Conservation (phyloP, 2,329 filamentous ascomycete genomes). For the Nemania serpens region DNA sequence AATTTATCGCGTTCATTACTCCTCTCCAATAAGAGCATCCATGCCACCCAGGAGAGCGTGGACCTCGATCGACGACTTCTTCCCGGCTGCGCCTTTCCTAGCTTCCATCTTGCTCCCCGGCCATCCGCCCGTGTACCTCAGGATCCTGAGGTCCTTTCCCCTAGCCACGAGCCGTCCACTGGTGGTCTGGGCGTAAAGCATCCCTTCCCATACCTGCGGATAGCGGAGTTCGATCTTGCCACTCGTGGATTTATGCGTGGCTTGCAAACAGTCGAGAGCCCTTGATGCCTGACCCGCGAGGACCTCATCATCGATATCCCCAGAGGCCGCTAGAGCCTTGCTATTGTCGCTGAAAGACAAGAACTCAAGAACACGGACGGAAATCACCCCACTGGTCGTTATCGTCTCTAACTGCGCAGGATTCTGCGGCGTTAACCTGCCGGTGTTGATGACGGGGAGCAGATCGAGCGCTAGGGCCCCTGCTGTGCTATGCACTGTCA, state of each 20-base stretch:
- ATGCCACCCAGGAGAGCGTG: constrained; percentile 41
- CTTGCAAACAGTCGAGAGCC: constrained; percentile 44
- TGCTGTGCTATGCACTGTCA: constrained; percentile 46
- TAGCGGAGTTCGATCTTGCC: constrained; percentile 51
- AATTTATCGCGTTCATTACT: neutral
- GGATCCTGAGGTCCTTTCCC: constrained; percentile 51
- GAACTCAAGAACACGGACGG: constrained; percentile 49
- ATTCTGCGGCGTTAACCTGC: constrained; percentile 20
- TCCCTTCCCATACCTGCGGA: constrained; percentile 56
- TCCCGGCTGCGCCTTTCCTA: constrained; percentile 44
- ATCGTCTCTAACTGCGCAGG: constrained; percentile 46
- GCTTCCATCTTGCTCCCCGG: constrained; percentile 43
- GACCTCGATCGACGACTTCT: constrained; percentile 42
- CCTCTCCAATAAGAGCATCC: constrained; percentile 36
- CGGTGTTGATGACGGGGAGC: constrained; percentile 49
- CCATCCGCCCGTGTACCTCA: constrained; percentile 40
- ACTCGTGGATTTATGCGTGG: constrained; percentile 51
- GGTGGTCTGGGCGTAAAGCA: constrained; percentile 46
- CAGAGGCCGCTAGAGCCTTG: neutral
- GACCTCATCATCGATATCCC: neutral
- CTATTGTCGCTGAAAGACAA: constrained; percentile 45
- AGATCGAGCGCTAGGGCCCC: constrained; percentile 49
- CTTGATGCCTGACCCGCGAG: neutral
- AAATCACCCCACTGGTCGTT: constrained; percentile 50
- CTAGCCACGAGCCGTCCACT: constrained; percentile 47